Base-by-base conservation (phyloP, 768 basidiomycete genomes). In the Obba rivulosa region DNA sequence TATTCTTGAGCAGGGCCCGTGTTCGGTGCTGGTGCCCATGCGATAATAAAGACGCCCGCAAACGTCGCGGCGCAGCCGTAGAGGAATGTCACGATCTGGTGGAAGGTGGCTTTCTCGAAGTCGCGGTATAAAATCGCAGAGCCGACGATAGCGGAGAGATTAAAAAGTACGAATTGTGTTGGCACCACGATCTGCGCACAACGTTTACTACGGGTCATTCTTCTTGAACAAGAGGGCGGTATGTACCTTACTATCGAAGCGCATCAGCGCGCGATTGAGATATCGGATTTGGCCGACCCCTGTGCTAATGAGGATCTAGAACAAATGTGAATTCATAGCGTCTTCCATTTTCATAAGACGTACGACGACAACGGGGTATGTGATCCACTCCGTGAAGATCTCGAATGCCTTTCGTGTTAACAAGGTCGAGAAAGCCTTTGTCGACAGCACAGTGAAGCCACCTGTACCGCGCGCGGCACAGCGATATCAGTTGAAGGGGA, bases 91-190 rank as follows among this genome's bases (percentile, higher is more conserved):
- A 92, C 72, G 50, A 88, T 77, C 59, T 87, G 80, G 62, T 92
- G 86, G 62, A 92, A 87, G 9, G 79, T 77, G 11, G 89, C 83
- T 51, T 79, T 80, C 55, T 80, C 76, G 69, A 99, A 99, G 65
- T 99, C 95, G 21, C 90, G 87, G 62, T 95, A 99, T 1, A 99
- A 76, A 14, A 99, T 84, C 1, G 90, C 92, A 3, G 92, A 94
- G 22, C 94, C 95, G 47, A 89, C 71, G 56, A 99, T 94, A 4
- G 91, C 92, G 4, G 90, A 92, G 31, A 98, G 73, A 21, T 90
- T 94, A 71, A 98, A 98, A 48, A 92, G 75, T 24, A 95, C 92
- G 63, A 96, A 98, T 72, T 97, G 94, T 13, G 84, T 85, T 4
- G 94, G 95, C 54, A 98, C 91, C 21, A 97, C 94, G 45, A 85